These are phyloP conservation scores for Tausonia pullulans DNA, from an alignment of 1,284 basidiomycete species.

Conservation along the genomic window DNA sequence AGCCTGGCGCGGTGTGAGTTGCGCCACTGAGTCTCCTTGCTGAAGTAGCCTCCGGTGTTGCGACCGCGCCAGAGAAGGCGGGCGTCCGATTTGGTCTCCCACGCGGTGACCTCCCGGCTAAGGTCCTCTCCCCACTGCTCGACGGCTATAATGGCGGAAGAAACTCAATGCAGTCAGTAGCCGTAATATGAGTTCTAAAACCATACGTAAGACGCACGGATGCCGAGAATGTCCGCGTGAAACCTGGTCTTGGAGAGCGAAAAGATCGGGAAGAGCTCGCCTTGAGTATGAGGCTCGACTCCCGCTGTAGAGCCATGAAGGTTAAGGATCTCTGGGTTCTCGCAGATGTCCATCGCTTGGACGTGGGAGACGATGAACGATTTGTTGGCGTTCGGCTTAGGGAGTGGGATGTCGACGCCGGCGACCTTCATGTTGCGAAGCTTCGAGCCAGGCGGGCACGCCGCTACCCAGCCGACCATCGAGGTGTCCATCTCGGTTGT, in stretches of 20 bases:
- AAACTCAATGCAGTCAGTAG: neutral
- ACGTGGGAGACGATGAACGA: conserved; percentile 15
- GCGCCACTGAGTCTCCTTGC: conserved; percentile 9
- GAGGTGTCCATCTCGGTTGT: neutral
- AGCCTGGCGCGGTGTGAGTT: conserved; percentile 13
- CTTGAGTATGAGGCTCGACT: neutral
- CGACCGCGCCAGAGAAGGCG: conserved; percentile 25
- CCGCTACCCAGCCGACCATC: conserved; percentile 19
- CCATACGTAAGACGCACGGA: neutral
- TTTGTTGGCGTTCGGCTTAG: conserved; percentile 7
- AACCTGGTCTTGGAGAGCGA: conserved; percentile 12
- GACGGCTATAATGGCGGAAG: conserved; percentile 23
- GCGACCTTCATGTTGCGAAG: neutral
- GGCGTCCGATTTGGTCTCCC: conserved; percentile 24
- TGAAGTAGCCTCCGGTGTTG: conserved; percentile 6
- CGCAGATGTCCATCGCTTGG: conserved; percentile 11
- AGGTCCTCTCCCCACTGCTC: conserved; percentile 26
- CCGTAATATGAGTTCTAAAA: neutral
- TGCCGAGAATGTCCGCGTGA: conserved; percentile 22
- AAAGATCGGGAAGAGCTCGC: conserved; percentile 11
- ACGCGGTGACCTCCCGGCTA: conserved; percentile 19
- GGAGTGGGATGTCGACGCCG: neutral
- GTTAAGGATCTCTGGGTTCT: neutral
- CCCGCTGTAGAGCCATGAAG: conserved; percentile 12
- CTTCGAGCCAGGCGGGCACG: conserved; percentile 21